Percentiles rank a stretch among this genome's conserved stretches.
These are phyloP conservation scores for Alternaria angustiovoidea DNA, from an alignment of 2,329 filamentous ascomycete genomes.

Conservation along the genomic window DNA sequence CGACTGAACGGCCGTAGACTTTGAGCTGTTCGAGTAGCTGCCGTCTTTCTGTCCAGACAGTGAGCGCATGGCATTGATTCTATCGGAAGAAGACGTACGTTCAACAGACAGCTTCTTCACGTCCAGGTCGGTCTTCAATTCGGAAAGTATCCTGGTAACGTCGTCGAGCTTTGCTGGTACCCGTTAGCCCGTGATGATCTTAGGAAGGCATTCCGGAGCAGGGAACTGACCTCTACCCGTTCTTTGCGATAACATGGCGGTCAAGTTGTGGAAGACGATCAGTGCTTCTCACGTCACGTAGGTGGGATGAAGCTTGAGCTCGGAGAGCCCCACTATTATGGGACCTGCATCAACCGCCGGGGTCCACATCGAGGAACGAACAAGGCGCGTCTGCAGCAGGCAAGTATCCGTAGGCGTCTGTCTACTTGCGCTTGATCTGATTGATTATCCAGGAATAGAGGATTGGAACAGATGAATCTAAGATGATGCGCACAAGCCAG, in stretches of 20 bases:
- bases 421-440: neutral
- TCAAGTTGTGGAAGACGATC: neutral
- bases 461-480: neutral
- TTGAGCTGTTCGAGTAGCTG: constrained; percentile 71
- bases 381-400: neutral
- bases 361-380: constrained; percentile 11
- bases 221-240: constrained; percentile 31
- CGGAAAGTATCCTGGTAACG: constrained; percentile 70
- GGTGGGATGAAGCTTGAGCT: constrained; percentile 14
- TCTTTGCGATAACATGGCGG: constrained; percentile 20
- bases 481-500: neutral
- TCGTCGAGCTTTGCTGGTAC: constrained; percentile 70
- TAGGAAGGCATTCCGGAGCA: neutral
- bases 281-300: constrained; percentile 3
- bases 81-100: constrained; percentile 57
- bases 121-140: constrained; percentile 69
- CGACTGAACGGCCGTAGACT: constrained; percentile 75
- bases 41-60: constrained; percentile 64
- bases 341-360: constrained; percentile 12
- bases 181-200: constrained; percentile 17
- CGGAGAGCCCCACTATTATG: constrained; percentile 16
- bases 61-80: constrained; percentile 15
- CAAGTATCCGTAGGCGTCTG: neutral
- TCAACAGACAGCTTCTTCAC: constrained; percentile 65
- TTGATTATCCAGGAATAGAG: too few relatives aligned